Evolutionary conservation across 2,329 filamentous ascomycete genomes (phyloP).

Genomic region (Zymoseptoria ardabiliae): DNA sequence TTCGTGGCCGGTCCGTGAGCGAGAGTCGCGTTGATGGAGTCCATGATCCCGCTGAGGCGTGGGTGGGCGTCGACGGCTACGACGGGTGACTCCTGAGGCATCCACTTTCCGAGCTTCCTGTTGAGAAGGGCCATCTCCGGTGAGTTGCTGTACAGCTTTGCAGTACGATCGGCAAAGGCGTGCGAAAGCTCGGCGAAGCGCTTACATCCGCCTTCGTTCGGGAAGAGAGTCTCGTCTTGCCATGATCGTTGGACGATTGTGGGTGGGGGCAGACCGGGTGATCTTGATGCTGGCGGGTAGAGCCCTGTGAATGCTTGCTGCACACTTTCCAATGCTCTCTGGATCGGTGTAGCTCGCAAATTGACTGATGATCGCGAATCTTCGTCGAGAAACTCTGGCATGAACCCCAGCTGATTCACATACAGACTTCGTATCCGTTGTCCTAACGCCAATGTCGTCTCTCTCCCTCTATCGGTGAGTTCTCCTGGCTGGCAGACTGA

Average conservation of each 20-base stretch:
- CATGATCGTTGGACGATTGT: slow-evolving; percentile 40
- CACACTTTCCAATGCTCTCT: slow-evolving; percentile 43
- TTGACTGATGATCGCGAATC: slow-evolving; percentile 33
- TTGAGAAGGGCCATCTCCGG: slow-evolving; percentile 80
- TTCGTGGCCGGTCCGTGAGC: slow-evolving; percentile 75
- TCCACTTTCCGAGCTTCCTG: slow-evolving; percentile 71
- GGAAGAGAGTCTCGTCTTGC: slow-evolving; percentile 44
- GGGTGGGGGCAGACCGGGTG: slow-evolving; percentile 36
- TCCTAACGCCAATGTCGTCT: slow-evolving; percentile 43
- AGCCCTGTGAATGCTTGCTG: slow-evolving; percentile 45
- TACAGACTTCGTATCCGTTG: slow-evolving; percentile 44
- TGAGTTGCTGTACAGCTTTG: slow-evolving; percentile 47
- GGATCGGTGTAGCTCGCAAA: slow-evolving; percentile 43
- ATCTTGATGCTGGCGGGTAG: slow-evolving; percentile 38
- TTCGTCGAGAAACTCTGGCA: slow-evolving; percentile 37
- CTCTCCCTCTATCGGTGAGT: slow-evolving; percentile 43
- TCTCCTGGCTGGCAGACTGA: slow-evolving; percentile 63
- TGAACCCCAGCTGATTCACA: slow-evolving; percentile 43
- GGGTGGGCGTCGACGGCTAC: slow-evolving; percentile 81
- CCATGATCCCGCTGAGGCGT: slow-evolving; percentile 82
- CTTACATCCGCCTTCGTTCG: slow-evolving; percentile 43
- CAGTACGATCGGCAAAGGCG: slow-evolving; percentile 42
- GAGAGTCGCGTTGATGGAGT: slow-evolving; percentile 81
- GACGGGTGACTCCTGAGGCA: slow-evolving; percentile 59
- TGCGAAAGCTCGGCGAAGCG: slow-evolving; percentile 42